Evolutionary conservation across 1,284 basidiomycete species (phyloP), one percentile per base, ranked within the genome.

Genomic region (Phellopilus nigrolimitatus): DNA sequence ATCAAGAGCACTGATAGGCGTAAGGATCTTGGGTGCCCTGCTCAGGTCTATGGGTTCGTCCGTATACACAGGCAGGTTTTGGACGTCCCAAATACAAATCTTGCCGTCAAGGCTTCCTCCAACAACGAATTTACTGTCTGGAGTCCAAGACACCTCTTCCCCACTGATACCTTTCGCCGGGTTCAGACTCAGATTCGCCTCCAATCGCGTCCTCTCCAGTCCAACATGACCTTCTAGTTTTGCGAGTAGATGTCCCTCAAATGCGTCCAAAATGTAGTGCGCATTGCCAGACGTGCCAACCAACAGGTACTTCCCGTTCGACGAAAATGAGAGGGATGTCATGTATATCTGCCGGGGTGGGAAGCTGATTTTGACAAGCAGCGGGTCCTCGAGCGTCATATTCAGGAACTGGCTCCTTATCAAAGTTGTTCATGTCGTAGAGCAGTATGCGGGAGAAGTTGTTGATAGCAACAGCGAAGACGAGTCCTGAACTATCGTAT

Each of bases 391-490:
- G 21, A 99, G 76, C 0, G 80, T 78, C 55, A 93, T 84, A 40
- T 78, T 83, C 49, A 85, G 73, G 72, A 99, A 99, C n/a, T 0
- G 97, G 95, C 9, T 84, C 84, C 71, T 91, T 89, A 73, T 98
- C 94, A 61, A 88, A 94, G 58, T 93, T 87, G 21, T 82, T 80
- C 50, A 85, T 79, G 65, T 95, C 95, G 65, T 97, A 99, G 30
- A 97, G 71, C 56, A 94, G 75, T 54, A 97, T 88, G 15, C 84
- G 80, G 19, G 85, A 83, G 64, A 89, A 91, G 43, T 84, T 75
- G 63, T 95, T 94, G 62, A 97, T 82, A 0, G 84, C 94, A 13
- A 98, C 88, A 24, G 93, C 95, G 64, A 98, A 97, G 22, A 99
- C 90, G 24, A 89, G 71, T 1, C 95, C 97, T 1, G 83, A 81